Evolutionary conservation across 108 stramenopile genomes (phyloP).

Genomic region (Cafeteria roenbergensis): DNA sequence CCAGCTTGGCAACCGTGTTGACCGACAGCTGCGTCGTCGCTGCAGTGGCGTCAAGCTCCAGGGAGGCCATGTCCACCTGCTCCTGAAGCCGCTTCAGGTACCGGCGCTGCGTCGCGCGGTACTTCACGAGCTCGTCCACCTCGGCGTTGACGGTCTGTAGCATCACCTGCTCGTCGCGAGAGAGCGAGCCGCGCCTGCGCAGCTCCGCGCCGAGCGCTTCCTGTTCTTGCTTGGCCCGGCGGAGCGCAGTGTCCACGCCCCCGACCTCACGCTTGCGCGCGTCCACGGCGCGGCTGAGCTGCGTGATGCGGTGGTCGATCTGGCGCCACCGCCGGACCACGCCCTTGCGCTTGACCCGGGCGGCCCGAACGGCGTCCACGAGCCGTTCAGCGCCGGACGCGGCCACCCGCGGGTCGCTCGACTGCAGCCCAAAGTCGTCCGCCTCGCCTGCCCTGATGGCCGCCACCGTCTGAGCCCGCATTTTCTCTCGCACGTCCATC

Average conservation of each 20-base stretch:
- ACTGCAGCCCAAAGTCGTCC: too few relatives aligned
- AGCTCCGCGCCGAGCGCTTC: neutral
- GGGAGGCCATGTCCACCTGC: neutral
- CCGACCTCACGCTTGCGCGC: neutral
- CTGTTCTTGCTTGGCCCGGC: neutral
- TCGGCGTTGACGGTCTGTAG: neutral
- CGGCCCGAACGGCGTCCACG: neutral
- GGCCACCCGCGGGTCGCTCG: too few relatives aligned
- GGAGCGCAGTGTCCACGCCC: neutral
- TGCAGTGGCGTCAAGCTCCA: neutral
- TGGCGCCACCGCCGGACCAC: neutral
- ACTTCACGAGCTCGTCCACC: neutral
- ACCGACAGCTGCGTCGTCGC: neutral
- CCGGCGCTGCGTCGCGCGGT: neutral
- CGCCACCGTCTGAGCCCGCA: too few relatives aligned
- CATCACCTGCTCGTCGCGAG: neutral
- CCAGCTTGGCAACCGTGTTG: too few relatives aligned
- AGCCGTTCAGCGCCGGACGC: neutral
- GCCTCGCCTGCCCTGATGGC: too few relatives aligned
- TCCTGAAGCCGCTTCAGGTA: neutral
- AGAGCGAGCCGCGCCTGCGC: too few relatives aligned
- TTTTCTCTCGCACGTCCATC: too few relatives aligned
- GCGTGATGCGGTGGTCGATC: neutral
- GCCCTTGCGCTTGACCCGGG: neutral
- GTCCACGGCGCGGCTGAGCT: neutral